Base-by-base conservation (phyloP, 768 basidiomycete species). In the Vararia minispora region DNA sequence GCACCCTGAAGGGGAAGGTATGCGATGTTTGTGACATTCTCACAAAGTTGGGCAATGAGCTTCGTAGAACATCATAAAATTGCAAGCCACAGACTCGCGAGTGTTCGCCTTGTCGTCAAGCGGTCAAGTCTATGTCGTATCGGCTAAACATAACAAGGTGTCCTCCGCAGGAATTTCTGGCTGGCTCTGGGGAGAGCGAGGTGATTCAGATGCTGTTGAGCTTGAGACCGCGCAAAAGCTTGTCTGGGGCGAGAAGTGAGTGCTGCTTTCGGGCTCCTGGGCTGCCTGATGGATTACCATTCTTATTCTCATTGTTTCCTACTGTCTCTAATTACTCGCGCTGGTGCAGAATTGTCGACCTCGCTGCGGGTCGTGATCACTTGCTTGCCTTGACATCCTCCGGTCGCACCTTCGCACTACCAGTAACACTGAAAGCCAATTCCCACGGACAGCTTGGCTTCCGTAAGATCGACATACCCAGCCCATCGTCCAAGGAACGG, bases 371-470 rank as follows among this genome's bases (percentile, higher is more conserved):
- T 11, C 56, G 62, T 11, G 72, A 79, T 51, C 82, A 85, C 52
- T 60, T 85, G 8, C 68, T 85, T n/a, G 80, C 75, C 4, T 55
- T 82, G 28, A 81, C 82, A 7, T 79, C 76, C 8, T 63, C 59
- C 26, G 89, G 89, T 2, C 79, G 87, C 33, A 71, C 82, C 4
- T 90, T 84, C 53, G 72, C 77, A 2, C 75, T 87, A 51, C 86
- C 91, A 0, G 64, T 86, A 29, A 74, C 72, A 45, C 74, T 74
- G 45, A 56, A 69, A 7, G 90, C 83, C 21, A 97, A 97, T 58
- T 61, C 70, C 1, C 73, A 77, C 53, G 84, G 86, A 1, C 91
- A 95, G 54, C 74, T 97, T 6, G 91, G 90, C 6, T 68, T 84
- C 47, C 73, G 77, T 21, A 74, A 73, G 44, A 68, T 80, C 34